Evolutionary conservation across 2,329 filamentous ascomycete genomes (phyloP).

Genomic region (Arthrinium phaeospermum): DNA sequence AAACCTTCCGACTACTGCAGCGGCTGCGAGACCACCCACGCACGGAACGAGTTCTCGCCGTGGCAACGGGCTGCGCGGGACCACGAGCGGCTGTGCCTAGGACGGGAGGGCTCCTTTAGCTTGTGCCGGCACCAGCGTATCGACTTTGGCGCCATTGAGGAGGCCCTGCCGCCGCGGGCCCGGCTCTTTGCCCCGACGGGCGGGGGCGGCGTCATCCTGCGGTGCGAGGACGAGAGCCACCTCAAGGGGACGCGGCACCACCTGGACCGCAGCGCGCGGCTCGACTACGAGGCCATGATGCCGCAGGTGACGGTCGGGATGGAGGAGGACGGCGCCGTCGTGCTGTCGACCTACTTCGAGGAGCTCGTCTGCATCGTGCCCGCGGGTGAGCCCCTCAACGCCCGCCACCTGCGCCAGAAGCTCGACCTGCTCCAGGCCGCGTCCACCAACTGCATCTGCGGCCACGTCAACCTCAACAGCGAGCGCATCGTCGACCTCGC

Average conservation of each 20-base stretch:
- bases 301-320: slow-evolving; percentile 17
- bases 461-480: slow-evolving; percentile 17
- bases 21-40: slow-evolving; percentile 4
- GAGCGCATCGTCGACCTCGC: slow-evolving; percentile 13
- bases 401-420: background rate
- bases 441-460: slow-evolving; percentile 15
- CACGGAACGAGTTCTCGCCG: slow-evolving; percentile 14
- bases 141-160: slow-evolving; percentile 9
- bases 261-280: slow-evolving; percentile 9
- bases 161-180: background rate
- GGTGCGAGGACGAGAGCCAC: slow-evolving; percentile 21
- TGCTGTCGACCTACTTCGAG: slow-evolving; percentile 20
- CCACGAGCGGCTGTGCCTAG: slow-evolving; percentile 15
- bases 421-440: slow-evolving; percentile 20
- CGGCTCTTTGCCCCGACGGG: background rate
- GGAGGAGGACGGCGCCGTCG: slow-evolving; percentile 15
- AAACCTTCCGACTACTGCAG: slow-evolving; percentile 17
- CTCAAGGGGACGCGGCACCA: slow-evolving; percentile 18
- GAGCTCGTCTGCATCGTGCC: slow-evolving; percentile 19
- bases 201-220: slow-evolving; percentile 12
- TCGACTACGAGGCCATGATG: slow-evolving; percentile 17
- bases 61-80: background rate
- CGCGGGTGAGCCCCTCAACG: background rate
- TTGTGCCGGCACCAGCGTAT: slow-evolving; percentile 19
- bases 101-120: slow-evolving; percentile 17